Conservation (phyloP, 352 stramenopile species). For the Phytophthora nicotianae region DNA sequence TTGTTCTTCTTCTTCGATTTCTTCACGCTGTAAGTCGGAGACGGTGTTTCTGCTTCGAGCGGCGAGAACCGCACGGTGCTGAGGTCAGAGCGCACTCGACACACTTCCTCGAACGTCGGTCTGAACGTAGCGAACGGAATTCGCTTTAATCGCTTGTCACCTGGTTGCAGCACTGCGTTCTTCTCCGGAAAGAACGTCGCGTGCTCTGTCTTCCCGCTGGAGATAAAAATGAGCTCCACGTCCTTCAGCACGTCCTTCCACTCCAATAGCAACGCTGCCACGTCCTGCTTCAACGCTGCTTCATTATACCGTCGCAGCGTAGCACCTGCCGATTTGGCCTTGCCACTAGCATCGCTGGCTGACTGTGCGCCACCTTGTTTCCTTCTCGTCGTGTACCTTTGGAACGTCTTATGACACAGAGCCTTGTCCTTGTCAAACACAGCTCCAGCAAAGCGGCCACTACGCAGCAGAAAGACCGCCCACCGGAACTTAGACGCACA, state of each 20-base stretch:
- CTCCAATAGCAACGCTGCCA: conserved; percentile 73
- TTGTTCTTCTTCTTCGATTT: conserved; percentile 42
- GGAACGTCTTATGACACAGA: conserved; percentile 92
- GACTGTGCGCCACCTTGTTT: conserved; percentile 95
- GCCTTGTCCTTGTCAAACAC: conserved; percentile 91
- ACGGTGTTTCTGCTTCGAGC: conserved; percentile 32
- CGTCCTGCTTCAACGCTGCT: conserved; percentile 89
- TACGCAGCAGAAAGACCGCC: conserved; percentile 91
- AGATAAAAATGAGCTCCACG: conserved; percentile 75
- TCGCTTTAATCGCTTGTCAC: conserved; percentile 66
- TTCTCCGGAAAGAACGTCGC: conserved; percentile 84
- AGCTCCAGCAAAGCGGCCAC: conserved; percentile 91
- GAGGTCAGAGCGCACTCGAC: conserved; percentile 72
- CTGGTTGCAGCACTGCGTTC: conserved; percentile 55
- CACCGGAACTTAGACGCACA: conserved; percentile 69
- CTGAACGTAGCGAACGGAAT: conserved; percentile 87
- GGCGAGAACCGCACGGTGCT: conserved; percentile 70
- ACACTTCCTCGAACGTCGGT: conserved; percentile 89
- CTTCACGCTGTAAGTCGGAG: conserved; percentile 27
- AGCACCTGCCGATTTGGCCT: conserved; percentile 92
- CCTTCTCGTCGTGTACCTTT: conserved; percentile 93
- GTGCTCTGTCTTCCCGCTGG: conserved; percentile 72
- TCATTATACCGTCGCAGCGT: conserved; percentile 94
- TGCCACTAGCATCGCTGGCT: conserved; percentile 79
- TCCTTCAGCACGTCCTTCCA: conserved; percentile 75